Evolutionary conservation across 1,139 yeast genomes (phyloP), one percentile per base, ranked within the genome.

Genomic region (Yamadazyma kanchanaburiensis): DNA sequence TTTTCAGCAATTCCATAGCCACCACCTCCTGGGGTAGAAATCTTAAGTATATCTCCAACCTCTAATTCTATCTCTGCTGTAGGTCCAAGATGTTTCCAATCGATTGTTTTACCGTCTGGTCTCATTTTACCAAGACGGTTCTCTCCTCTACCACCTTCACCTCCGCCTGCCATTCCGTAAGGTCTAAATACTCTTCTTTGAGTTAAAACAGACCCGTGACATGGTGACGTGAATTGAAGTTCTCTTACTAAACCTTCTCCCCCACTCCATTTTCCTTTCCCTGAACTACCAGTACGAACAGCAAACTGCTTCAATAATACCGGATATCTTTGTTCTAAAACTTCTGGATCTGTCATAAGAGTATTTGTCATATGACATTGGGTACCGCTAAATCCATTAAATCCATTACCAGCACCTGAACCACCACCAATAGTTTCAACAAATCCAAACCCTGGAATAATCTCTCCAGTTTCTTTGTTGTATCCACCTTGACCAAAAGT

Each of bases 11-110:
- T 33, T 10, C 79, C 79, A 43, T 55, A 72, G 1, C 75, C 80
- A 14, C 77, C 80, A 20, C 77, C 79, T 25, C 79, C 78, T 2
- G 79, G 78, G 0, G 78, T 73, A 37, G 53, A 55, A 11, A 70
- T 60, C 25, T 59, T 52, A 21, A 71, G 40, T 21, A 70, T 52
- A 37, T 71, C 77, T 8, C 76, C 76, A 8, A 39, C 43, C 16
- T 38, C 41, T 8, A 52, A 33, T 13, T 48, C 51, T 15, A 48
- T 45, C 30, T 49, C 51, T 4, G 54, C 53, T 12, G 46, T 35
- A 1, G 54, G 43, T 5, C 49, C 47, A 13, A 49, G 26, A 49
- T 53, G 35, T 24, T 42, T 47, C 52, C 60, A 38, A 30, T 40
- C 36, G 34, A 49, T 39, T 12, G 45, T 45, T 13, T 39, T 40